Base-by-base conservation (phyloP, 1,139 yeast species). In the Diutina rugosa region DNA sequence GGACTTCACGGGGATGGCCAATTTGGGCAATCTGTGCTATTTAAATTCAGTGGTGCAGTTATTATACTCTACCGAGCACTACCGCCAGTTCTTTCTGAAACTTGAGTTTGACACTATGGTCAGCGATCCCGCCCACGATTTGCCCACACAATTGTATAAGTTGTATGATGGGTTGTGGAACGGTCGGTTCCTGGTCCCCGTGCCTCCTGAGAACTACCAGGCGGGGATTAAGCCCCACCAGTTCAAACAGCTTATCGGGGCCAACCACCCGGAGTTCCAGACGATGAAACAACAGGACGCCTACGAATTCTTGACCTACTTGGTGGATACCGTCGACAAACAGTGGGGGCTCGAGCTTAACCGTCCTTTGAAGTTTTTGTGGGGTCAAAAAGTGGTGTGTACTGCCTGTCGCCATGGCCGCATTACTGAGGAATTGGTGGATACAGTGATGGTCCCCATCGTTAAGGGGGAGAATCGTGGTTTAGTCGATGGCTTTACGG, bases 221-320 rank as follows among this genome's bases (percentile, higher is more conserved):
- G 65, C 73, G 48, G 98, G 98, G 4, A 77, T 93, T 32, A 81
- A 82, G 57, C 97, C 97, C 0, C 73, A 81, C 0, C 78, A 85
- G 58, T 85, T 93, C 69, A 93, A 91, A 67, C 72, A 80, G 4
- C 72, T 90, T 32, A 75, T 95, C 57, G 97, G 97, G 1, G 79
- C 79, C 57, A 82, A 82, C 51, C 95, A 93, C 68, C 76, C 78
- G 16, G 99, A 93, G 65, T 93, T 93, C 64, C 77, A 85, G 54
- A 85, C 96, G 0, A 88, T 85, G 77, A 81, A 84, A 63, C 99
- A 93, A 65, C 99, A 93, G 67, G 99, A 93, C 72, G 95, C 98
- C 0, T 87, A 85, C 73, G 99, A 93, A 67, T 95, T 90, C 65
- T 78, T 90, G 68, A 72, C 81, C 9, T 85, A 84, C 66, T 69